Base-by-base conservation (phyloP, 257 asterid genomes). In the Thymus quinquecostatus region DNA sequence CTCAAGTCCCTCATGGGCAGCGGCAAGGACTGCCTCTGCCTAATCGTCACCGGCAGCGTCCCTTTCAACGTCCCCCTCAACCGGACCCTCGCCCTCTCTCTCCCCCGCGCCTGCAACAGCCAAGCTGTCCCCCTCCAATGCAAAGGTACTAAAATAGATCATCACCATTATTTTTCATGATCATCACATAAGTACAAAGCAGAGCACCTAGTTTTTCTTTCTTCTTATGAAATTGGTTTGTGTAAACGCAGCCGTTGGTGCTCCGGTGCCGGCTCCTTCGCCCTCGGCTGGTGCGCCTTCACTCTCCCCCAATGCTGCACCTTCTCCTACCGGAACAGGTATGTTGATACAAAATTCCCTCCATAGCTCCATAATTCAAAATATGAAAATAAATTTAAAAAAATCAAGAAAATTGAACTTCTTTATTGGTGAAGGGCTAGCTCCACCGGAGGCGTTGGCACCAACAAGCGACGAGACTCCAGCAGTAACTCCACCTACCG, bases 41-140 rank as follows among this genome's bases (percentile, higher is more conserved):
- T 83, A 0, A 81, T 92, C 32, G 68, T 81, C 32, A 82, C 88
- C 0, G 92, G 96, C 32, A 83, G 80, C 28, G 74, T 85, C 5
- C 96, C 92, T 2, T 84, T 87, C 69, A 83, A 68, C 0, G 56
- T 88, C 2, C 98, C 96, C 1, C 56, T 89, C 53, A 89, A 89
- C 55, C 91, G 71, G 30, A 83, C 86, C 29, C 80, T 84, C 0
- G 94, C 96, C 5, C 29, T 89, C 32, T 78, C 93, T 44, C 87
- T 89, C n/a, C 96, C 98, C 0, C 84, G 83, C 41, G 89, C 92
- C 21, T 92, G 98, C 77, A 92, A 84, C 55, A 77, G 67, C 81
- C 80, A 84, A 32, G 90, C 89, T 10, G 92, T 89, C 10, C 87
- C 96, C 44, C 64, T 89, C 64, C 95, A 85, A 59, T 92, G 96